Conservation (phyloP, 2,329 filamentous ascomycete genomes). For the Cyphellophora europaea region DNA sequence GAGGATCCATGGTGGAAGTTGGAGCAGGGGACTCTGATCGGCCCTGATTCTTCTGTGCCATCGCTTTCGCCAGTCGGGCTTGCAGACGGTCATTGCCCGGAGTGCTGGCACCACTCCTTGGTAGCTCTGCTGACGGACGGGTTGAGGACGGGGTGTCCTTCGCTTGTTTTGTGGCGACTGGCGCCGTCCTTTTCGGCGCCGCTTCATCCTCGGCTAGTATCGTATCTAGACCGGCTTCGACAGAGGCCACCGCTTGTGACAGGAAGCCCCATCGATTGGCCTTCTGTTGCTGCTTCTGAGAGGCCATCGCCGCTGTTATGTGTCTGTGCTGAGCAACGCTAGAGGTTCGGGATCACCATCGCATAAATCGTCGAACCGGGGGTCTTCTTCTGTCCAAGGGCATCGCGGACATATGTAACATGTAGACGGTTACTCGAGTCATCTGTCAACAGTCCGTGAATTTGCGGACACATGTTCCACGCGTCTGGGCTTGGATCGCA, state of each 20-base stretch:
- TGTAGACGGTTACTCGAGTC: too few relatives aligned
- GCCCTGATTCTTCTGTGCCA: conserved; percentile 58
- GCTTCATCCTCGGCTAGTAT: conserved; percentile 67
- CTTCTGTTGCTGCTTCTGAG: conserved; percentile 28
- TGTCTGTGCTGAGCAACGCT: too few relatives aligned
- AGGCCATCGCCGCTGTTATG: too few relatives aligned
- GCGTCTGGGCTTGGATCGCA: too few relatives aligned
- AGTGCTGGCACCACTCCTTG: conserved; percentile 56
- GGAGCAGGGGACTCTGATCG: conserved; percentile 37
- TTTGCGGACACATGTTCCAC: too few relatives aligned
- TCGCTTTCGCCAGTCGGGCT: conserved; percentile 77
- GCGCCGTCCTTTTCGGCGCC: neutral
- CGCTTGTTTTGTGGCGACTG: conserved; percentile 21
- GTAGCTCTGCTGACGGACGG: conserved; percentile 28
- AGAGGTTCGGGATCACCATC: too few relatives aligned
- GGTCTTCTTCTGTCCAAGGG: too few relatives aligned
- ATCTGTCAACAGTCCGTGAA: too few relatives aligned
- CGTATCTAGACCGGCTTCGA: conserved; percentile 85
- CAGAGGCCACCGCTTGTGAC: conserved; percentile 82
- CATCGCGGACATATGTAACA: too few relatives aligned
- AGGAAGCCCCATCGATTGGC: conserved; percentile 70
- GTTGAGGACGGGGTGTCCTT: conserved; percentile 24
- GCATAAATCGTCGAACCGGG: too few relatives aligned
- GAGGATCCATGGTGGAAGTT: too few relatives aligned
- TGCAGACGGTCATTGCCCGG: conserved; percentile 74